Evolutionary conservation across 495 filamentous ascomycete genomes (phyloP), one percentile per base, ranked within the genome.

Genomic region (Melanomma pulvis-pyrius): DNA sequence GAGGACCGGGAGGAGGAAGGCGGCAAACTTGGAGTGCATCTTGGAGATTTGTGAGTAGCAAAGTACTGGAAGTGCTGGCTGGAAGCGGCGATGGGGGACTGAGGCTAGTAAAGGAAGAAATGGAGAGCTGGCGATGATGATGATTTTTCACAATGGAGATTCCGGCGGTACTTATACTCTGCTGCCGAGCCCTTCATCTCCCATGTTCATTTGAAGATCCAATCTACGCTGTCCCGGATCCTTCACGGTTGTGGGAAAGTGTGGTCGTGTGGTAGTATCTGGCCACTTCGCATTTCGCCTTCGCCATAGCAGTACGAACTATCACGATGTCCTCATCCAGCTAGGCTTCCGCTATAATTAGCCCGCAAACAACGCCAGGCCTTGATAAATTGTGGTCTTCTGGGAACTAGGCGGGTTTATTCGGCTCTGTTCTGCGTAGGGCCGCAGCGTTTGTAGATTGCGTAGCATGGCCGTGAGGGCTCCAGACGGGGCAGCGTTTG

Each of bases 1-100:
- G 67, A 84, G 76, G 49, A 73, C 76, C 49, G 82, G 81, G 46
- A 73, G 59, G 44, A 82, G 75, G 65, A 83, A 73, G 73, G 79
- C 73, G 61, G 78, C 46, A 73, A 76, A 66, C 53, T 69, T 69
- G 68, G 73, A 77, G 69, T 79, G 77, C 82, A 83, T 84, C 61
- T 67, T 50, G 39, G 44, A 15, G 21, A 13, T 50, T n/a, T 30
- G 39, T 12, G 47, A 34, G 19, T 19, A 29, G 30, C 50, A 59
- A 47, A 15, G 32, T 30, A 53, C 29, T 50, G 56, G 49, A 51
- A 41, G 59, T 53, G 7, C 6, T 8, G 46, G n/a, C 44, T 64
- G 51, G 52, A 28, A 8, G 2, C 4, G 25, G 26, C 34, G 49
- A 19, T 59, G 53, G 7, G n/a, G 22, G 26, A 28, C 39, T 28